These are phyloP conservation scores for Spinacia oleracea DNA, from an alignment of 179 eudicot species.

Conservation along the genomic window DNA sequence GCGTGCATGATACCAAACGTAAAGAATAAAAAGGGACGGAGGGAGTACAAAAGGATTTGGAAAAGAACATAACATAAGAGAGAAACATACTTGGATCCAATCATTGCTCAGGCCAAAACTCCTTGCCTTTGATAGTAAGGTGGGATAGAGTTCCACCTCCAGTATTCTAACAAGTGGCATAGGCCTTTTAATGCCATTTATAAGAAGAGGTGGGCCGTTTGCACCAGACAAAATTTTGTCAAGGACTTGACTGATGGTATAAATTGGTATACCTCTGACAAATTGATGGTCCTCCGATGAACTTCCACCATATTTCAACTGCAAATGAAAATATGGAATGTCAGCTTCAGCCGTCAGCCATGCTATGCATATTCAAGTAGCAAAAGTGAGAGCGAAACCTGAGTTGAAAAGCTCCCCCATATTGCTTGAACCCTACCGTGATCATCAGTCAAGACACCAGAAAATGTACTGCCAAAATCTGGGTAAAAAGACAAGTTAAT, in stretches of 20 bases:
- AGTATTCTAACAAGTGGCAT: conserved; percentile 86
- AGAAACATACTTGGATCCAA: conserved; percentile 77
- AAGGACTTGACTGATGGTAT: conserved; percentile 76
- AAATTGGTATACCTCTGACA: conserved; percentile 88
- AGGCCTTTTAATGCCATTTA: conserved; percentile 77
- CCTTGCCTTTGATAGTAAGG: conserved; percentile 92
- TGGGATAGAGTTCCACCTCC: conserved; percentile 90
- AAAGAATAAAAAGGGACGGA: too few species aligned
- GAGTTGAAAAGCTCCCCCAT: conserved; percentile 98
- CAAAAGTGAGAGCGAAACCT: conserved; percentile 42
- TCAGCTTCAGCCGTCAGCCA: conserved; percentile 27
- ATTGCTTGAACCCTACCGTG: conserved; percentile 88
- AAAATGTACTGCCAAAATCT: conserved; percentile 97
- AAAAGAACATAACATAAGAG: conserved; percentile 6
- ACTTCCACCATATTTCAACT: conserved; percentile 76
- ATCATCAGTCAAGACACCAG: conserved; percentile 90
- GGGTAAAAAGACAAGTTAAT: conserved; percentile 14
- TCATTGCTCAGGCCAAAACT: conserved; percentile 82
- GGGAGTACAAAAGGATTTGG: not conserved
- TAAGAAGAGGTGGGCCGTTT: conserved; percentile 73
- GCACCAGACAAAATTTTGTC: conserved; percentile 73
- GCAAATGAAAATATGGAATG: conserved; percentile 20
- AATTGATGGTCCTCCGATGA: conserved; percentile 88
- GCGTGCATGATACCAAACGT: too few species aligned
- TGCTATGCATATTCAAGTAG: conserved; percentile 6